These are phyloP conservation scores for Tetrapisispora pingtungensis DNA, from an alignment of 805 yeast species.

Conservation along the genomic window DNA sequence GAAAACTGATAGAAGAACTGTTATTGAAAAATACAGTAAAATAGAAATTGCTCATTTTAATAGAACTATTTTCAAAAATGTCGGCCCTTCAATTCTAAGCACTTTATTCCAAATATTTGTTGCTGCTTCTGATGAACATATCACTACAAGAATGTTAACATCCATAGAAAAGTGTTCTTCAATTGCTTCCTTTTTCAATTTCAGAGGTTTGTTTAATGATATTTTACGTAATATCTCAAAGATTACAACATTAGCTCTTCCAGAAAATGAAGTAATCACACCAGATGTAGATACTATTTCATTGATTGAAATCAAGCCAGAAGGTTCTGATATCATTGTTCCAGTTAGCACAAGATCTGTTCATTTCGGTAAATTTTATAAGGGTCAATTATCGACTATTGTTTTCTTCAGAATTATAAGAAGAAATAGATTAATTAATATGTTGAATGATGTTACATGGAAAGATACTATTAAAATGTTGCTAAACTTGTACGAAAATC, in stretches of 20 bases:
- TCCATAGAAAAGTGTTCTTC: conserved; percentile 78
- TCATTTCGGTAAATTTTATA: conserved; percentile 77
- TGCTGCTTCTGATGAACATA: conserved; percentile 83
- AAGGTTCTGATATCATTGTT: conserved; percentile 42
- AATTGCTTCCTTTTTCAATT: conserved; percentile 56
- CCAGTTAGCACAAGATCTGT: conserved; percentile 74
- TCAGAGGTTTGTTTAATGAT: conserved; percentile 49
- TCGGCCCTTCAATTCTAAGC: conserved; percentile 55
- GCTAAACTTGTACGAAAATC: conserved; percentile 56
- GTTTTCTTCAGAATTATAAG: conserved; percentile 69
- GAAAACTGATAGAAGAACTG: conserved; percentile 12
- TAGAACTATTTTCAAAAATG: conserved; percentile 53
- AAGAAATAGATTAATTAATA: conserved; percentile 40
- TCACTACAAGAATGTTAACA: conserved; percentile 77
- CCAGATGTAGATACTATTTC: conserved; percentile 28
- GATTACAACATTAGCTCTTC: conserved; percentile 52
- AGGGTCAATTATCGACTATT: conserved; percentile 80
- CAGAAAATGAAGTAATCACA: not conserved
- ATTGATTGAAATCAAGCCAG: conserved; percentile 34
- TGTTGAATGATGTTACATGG: conserved; percentile 41
- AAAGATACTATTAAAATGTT: conserved; percentile 46
- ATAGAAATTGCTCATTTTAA: conserved; percentile 49
- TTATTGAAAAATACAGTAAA: conserved; percentile 13
- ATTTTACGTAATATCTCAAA: conserved; percentile 58
- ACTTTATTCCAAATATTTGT: conserved; percentile 72